Evolutionary conservation across 139 green algal species (phyloP).

Genomic region (Astrephomene gubernaculifera): DNA sequence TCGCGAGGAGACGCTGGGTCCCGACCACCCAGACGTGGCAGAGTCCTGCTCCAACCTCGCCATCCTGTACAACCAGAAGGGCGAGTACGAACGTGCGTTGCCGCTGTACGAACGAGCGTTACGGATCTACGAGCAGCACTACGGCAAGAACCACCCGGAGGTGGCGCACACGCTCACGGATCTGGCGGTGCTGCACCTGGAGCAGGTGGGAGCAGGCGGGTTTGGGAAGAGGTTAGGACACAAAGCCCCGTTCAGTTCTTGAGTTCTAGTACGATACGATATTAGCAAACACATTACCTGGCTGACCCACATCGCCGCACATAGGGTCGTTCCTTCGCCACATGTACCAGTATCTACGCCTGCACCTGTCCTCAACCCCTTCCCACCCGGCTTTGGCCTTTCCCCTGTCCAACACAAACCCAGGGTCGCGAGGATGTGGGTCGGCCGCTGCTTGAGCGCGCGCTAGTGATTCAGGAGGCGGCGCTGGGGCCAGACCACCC

Average conservation of each 20-base stretch:
- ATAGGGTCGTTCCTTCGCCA: neutral
- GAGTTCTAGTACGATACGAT: no score
- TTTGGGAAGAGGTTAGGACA: neutral
- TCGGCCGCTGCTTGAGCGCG: slow-evolving; percentile 85
- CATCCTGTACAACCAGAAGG: slow-evolving; percentile 85
- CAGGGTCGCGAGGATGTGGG: slow-evolving; percentile 83
- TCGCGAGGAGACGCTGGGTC: slow-evolving; percentile 65
- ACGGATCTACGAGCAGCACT: slow-evolving; percentile 78
- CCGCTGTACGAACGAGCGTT: slow-evolving; percentile 91
- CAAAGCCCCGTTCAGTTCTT: no score
- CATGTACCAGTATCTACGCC: neutral
- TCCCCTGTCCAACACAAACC: neutral
- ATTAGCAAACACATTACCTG: no score
- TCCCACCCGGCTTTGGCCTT: neutral
- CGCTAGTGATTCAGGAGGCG: slow-evolving; percentile 83
- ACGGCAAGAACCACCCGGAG: slow-evolving; percentile 79
- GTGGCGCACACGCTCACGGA: slow-evolving; percentile 95
- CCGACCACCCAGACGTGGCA: slow-evolving; percentile 77
- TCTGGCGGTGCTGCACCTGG: slow-evolving; percentile 91
- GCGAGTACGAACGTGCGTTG: slow-evolving; percentile 60
- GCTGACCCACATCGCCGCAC: neutral
- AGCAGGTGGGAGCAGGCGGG: slow-evolving; percentile 67
- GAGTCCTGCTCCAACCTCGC: slow-evolving; percentile 86
- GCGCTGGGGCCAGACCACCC: slow-evolving; percentile 88
- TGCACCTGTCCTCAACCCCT: neutral